Evolutionary conservation across 768 basidiomycete genomes (phyloP), one percentile per base, ranked within the genome.

Genomic region (Agaricus blazei): DNA sequence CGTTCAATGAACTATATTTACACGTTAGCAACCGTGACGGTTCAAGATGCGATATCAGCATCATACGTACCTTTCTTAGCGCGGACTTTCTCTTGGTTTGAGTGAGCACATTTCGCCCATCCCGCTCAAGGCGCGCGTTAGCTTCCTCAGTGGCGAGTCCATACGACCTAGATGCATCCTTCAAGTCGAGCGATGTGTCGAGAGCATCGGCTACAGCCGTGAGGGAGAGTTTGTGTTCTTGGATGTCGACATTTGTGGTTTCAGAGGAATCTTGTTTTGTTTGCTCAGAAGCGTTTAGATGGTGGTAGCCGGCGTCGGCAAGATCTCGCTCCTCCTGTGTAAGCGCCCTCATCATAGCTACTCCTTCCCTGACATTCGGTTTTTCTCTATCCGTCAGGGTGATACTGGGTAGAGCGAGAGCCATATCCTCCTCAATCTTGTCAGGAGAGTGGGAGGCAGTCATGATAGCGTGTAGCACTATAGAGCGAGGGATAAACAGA

Each of bases 241-340:
- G 65, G 42, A 87, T 81, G 61, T 87, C 84, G 62, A 82, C 76
- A 37, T 78, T 68, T 44, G 76, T 68, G 23, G 37, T 15, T 41
- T 54, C 53, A 3, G 53, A 6, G 9, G 31, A 24, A 15, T 23
- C 24, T 23, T 54, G 26, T 19, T 58, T 37, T 11, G 24, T 54
- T 19, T 48, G 36, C 58, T 79, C 78, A 51, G 76, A 70, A 37
- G 59, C 71, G 29, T 78, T 70, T 27, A 87, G 72, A 62, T 85
- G 82, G 49, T 82, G 82, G 64, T 87, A 87, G 1, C 84, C 84
- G n/a, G 84, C 84, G 2, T 79, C 82, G 12, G 83, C 82, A 47
- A 87, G 77, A 48, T 83, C 81, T 60, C 75, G 79, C 55, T 86
- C 84, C 64, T 86, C 84, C 61, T 81, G 76, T n/a, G 84, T 85